phyloP scores from a whole-genome alignment of 805 yeast genomes.

The Starmera dryadoides region DNA sequence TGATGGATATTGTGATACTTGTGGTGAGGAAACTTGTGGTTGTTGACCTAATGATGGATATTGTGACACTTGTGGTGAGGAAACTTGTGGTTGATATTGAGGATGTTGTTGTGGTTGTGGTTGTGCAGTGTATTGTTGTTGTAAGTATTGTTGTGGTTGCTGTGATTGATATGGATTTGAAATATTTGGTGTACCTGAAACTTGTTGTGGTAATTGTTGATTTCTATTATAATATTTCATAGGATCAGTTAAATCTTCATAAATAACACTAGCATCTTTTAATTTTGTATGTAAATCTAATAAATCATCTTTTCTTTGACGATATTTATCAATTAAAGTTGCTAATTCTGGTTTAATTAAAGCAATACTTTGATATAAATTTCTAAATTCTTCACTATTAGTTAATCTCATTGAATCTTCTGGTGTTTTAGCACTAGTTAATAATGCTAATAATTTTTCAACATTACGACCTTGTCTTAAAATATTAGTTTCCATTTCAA shows the following conservation, averaged over 20 bases:
- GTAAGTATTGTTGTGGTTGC: slow-evolving; percentile 23
- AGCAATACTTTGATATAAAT: slow-evolving; percentile 62
- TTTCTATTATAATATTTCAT: slow-evolving; percentile 10
- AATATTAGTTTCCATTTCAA: slow-evolving; percentile 42
- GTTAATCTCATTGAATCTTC: slow-evolving; percentile 28
- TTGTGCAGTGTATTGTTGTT: slow-evolving; percentile 24
- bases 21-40: neutral
- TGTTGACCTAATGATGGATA: neutral
- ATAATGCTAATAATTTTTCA: slow-evolving; percentile 58
- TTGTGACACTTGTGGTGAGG: neutral
- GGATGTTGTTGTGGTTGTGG: slow-evolving; percentile 35
- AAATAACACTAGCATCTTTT: slow-evolving; percentile 57
- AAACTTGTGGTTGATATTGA: slow-evolving; percentile 22
- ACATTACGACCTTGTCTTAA: slow-evolving; percentile 51
- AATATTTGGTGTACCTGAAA: neutral
- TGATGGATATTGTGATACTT: neutral
- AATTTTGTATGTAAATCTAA: slow-evolving; percentile 64
- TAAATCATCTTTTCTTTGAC: slow-evolving; percentile 72
- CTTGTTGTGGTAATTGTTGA: slow-evolving; percentile 2
- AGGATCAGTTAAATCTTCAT: slow-evolving; percentile 61
- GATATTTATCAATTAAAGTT: slow-evolving; percentile 68
- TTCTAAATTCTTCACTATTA: slow-evolving; percentile 62
- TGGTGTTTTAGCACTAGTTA: slow-evolving; percentile 28
- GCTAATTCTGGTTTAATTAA: slow-evolving; percentile 72
- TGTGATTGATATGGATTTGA: neutral